Base-by-base conservation (phyloP, 805 yeast species). In the Geotrichum ghanense region DNA sequence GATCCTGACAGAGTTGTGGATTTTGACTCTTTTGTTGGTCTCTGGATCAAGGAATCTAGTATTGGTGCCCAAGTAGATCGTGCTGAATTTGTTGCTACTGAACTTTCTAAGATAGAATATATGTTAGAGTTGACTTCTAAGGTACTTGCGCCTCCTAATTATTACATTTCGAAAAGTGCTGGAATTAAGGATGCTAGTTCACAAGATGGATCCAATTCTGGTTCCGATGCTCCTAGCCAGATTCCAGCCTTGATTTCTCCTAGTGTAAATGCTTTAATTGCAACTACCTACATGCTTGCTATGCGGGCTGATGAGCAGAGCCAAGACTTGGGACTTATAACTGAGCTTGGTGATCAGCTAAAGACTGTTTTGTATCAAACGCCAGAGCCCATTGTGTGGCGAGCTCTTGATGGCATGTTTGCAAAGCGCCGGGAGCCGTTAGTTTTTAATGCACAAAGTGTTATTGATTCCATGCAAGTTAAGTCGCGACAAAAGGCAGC, bases 371-470 rank as follows among this genome's bases (percentile, higher is more conserved):
- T 49, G 10, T 49, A 23, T 37, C 48, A 47, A 42, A 47, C 37
- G 3, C 50, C 52, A 9, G 50, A 49, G 44, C 47, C 50, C 2
- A 44, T 47, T 20, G 17, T 47, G 3, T 49, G 52, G 52, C 34
- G 52, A n/a, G 14, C 46, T 2, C 44, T 49, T 7, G 52, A 49
- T 42, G 50, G 50, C 1, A 10, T 49, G 23, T 49, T 49, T 22
- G 46, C 37, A 3, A 46, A 48, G 22, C 46, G 46, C 3, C 22
- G 34, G 34, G 49, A 43, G 24, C 31, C 46, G 4, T 24, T 46
- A 16, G 42, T 34, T 7, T 48, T 48, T 41, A 26, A 48, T 24
- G 42, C 42, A 5, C 25, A 17, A 5, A 21, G n/a, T 21, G 25
- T 39, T 24, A 20, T 39, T 12, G 42, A 39, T n/a, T 6, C 19